These are phyloP conservation scores for Colletotrichum sp. DNA, from an alignment of 2,329 filamentous ascomycete genomes.

Conservation along the genomic window DNA sequence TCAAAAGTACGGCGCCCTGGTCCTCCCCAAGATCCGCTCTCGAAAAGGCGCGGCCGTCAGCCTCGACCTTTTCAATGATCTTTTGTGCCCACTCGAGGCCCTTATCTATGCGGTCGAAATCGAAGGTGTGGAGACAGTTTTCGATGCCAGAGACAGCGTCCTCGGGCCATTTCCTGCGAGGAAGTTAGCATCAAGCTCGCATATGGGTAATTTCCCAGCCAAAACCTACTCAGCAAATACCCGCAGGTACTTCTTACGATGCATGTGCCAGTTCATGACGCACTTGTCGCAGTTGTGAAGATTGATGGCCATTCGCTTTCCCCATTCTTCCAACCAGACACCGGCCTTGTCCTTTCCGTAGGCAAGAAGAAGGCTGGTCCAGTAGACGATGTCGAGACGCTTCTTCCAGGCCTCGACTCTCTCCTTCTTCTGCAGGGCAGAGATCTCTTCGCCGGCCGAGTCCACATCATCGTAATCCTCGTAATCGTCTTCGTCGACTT, in stretches of 20 bases:
- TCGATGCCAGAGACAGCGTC: constrained; percentile 57
- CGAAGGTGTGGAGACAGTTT: constrained; percentile 62
- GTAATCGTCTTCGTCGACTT: constrained; percentile 64
- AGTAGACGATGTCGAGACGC: constrained; percentile 68
- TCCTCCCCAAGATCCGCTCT: constrained; percentile 51
- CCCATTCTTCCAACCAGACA: constrained; percentile 65
- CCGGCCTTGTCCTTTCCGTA: constrained; percentile 66
- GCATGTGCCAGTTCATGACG: constrained; percentile 76
- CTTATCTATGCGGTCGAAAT: constrained; percentile 64
- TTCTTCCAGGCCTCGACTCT: constrained; percentile 59
- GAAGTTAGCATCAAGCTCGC: constrained; percentile 23
- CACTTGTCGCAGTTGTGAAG: constrained; percentile 73
- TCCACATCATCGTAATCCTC: constrained; percentile 68
- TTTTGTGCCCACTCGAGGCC: constrained; percentile 63
- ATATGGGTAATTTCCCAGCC: not conserved
- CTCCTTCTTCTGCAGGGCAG: constrained; percentile 53
- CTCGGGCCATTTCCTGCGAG: constrained; percentile 50
- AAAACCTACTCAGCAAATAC: constrained; percentile 62
- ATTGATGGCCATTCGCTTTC: constrained; percentile 58
- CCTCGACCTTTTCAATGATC: constrained; percentile 58
- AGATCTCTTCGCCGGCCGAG: constrained; percentile 38
- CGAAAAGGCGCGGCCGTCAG: constrained; percentile 50
- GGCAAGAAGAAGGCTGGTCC: constrained; percentile 72
- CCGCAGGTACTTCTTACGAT: constrained; percentile 66
- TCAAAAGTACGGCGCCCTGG: constrained; percentile 69